Conservation (phyloP, 768 basidiomycete genomes). For the Dacryopinax spathularia region DNA sequence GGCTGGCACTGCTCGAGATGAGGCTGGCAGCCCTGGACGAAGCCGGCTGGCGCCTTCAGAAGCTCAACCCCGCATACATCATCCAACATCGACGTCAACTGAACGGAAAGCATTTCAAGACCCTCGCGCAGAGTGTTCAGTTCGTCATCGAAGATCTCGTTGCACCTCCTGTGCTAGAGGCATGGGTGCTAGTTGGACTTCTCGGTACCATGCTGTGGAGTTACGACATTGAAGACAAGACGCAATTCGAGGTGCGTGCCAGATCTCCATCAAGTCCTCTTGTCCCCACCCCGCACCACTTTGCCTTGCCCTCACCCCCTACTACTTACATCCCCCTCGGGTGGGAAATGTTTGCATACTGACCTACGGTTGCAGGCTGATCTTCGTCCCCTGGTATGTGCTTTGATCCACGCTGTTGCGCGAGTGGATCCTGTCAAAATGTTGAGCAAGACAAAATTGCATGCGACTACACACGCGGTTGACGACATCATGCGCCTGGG, state of each 20-base stretch:
- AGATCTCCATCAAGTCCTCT: background rate
- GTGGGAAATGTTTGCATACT: no score
- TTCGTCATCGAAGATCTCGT: background rate
- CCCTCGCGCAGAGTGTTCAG: background rate
- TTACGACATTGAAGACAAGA: background rate
- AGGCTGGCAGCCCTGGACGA: background rate
- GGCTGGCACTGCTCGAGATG: background rate
- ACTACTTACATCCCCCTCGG: background rate
- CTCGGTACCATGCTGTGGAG: background rate
- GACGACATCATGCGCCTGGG: slow-evolving; percentile 3
- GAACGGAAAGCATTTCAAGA: background rate
- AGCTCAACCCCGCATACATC: background rate
- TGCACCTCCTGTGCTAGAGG: background rate
- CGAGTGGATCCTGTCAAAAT: background rate
- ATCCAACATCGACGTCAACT: background rate
- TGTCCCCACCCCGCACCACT: no score
- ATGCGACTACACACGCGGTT: background rate
- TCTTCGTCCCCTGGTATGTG: background rate
- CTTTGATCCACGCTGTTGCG: background rate
- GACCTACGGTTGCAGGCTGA: no score
- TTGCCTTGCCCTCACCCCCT: no score
- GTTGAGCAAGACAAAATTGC: background rate
- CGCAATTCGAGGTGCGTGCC: slow-evolving; percentile 11
- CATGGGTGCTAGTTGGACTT: background rate
- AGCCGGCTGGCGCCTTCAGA: background rate